Conservation (phyloP, 1,284 basidiomycete species). For the Apiotrichum akiyoshidainum region DNA sequence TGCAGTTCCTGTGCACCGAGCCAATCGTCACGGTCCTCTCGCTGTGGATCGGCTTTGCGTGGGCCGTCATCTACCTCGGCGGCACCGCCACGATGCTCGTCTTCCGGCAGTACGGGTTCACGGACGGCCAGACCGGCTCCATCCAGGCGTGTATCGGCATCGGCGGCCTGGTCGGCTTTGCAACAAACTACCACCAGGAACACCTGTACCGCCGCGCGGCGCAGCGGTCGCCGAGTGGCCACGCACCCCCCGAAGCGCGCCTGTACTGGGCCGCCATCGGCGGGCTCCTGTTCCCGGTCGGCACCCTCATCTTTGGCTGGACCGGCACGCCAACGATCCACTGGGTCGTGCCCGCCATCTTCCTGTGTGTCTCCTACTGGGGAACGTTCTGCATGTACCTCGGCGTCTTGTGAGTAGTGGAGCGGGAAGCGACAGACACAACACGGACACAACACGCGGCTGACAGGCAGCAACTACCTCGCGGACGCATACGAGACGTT, state of each 20-base stretch:
- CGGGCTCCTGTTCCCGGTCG: slow-evolving; percentile 46
- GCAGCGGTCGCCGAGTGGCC: slow-evolving; percentile 33
- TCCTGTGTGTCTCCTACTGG: slow-evolving; percentile 32
- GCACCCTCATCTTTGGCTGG: slow-evolving; percentile 43
- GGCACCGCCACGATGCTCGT: slow-evolving; percentile 37
- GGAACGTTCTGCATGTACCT: slow-evolving; percentile 44
- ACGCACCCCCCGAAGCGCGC: slow-evolving; percentile 52
- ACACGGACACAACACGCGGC: no score
- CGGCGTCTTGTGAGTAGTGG: slow-evolving; percentile 38
- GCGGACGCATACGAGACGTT: slow-evolving; percentile 49
- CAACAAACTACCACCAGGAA: slow-evolving; percentile 59
- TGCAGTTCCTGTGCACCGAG: slow-evolving; percentile 50
- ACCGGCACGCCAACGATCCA: slow-evolving; percentile 35
- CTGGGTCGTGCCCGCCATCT: slow-evolving; percentile 41
- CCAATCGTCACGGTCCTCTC: slow-evolving; percentile 53
- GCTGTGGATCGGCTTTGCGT: slow-evolving; percentile 52
- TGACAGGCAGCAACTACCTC: slow-evolving; percentile 38
- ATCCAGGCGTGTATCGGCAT: slow-evolving; percentile 35
- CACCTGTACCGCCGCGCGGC: slow-evolving; percentile 35
- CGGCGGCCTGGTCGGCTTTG: slow-evolving; percentile 68
- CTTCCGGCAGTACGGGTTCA: slow-evolving; percentile 42
- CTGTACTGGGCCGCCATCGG: slow-evolving; percentile 51
- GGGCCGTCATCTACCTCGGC: slow-evolving; percentile 44
- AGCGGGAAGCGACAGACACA: no score
- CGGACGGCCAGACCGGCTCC: slow-evolving; percentile 28